Conservation (phyloP, 1,139 yeast genomes). For the Nadsonia starkeyi-henricii region DNA sequence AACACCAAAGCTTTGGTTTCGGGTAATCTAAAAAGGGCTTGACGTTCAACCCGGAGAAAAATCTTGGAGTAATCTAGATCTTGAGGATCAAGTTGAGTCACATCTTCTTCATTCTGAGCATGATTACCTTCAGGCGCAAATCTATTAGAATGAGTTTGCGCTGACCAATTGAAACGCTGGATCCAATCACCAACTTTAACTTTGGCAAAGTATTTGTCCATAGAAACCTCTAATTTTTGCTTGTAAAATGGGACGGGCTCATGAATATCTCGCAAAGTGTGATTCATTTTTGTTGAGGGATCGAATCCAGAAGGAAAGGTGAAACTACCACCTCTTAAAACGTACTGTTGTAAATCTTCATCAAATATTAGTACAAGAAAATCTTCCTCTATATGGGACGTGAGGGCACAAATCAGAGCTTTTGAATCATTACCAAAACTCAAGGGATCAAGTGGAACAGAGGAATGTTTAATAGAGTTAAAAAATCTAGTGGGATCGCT, state of each 20-base stretch:
- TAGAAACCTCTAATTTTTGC: constrained; percentile 38
- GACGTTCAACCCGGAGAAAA: constrained; percentile 50
- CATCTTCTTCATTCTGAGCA: constrained; percentile 20
- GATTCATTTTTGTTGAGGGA: constrained; percentile 39
- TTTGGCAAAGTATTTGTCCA: constrained; percentile 47
- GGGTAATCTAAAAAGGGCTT: constrained; percentile 45
- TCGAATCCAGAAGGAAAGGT: constrained; percentile 69
- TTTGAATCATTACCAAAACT: constrained; percentile 11
- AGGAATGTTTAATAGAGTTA: constrained; percentile 2
- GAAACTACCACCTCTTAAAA: constrained; percentile 48
- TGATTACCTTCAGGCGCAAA: constrained; percentile 41
- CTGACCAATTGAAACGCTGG: constrained; percentile 47
- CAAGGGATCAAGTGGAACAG: constrained; percentile 1
- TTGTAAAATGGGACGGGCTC: constrained; percentile 51
- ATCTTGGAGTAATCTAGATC: constrained; percentile 42
- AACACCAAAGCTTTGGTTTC: constrained; percentile 39
- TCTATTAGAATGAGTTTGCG: constrained; percentile 40
- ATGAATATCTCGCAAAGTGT: constrained; percentile 32
- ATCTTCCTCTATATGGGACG: constrained; percentile 52
- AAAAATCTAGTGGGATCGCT: constrained; percentile 5
- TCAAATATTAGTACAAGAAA: constrained; percentile 44
- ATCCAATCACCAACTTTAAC: constrained; percentile 39
- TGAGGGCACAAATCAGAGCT: constrained; percentile 31
- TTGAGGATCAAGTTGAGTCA: constrained; percentile 28
- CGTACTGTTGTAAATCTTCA: constrained; percentile 42